phyloP scores from a whole-genome alignment of 768 basidiomycete species.

The Serendipita indica region DNA sequence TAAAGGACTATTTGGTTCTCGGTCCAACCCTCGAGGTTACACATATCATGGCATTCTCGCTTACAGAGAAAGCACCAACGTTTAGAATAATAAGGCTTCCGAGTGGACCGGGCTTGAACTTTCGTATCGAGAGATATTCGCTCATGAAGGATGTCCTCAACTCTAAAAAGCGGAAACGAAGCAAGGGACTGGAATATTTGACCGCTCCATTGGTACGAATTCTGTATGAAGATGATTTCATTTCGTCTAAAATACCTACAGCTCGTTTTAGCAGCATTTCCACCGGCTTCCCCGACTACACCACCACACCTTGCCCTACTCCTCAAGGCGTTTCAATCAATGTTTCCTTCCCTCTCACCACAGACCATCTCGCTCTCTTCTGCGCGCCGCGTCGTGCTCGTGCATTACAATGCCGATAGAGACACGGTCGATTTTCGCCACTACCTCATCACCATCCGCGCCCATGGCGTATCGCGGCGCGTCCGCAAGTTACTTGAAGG shows the following conservation, averaged over 20 bases:
- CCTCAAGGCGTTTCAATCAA: slow-evolving; percentile 89
- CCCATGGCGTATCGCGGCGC: slow-evolving; percentile 84
- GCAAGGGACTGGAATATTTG: slow-evolving; percentile 76
- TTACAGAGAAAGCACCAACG: slow-evolving; percentile 73
- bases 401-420: slow-evolving; percentile 77
- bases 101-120: slow-evolving; percentile 84
- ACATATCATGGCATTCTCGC: slow-evolving; percentile 81
- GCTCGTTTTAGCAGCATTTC: slow-evolving; percentile 88
- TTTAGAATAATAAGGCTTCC: slow-evolving; percentile 77
- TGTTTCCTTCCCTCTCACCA: slow-evolving; percentile 88
- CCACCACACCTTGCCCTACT: slow-evolving; percentile 79
- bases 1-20: slow-evolving; percentile 88
- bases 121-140: slow-evolving; percentile 84
- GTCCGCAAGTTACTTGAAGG: slow-evolving; percentile 77
- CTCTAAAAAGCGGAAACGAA: slow-evolving; percentile 48
- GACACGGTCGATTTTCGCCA: slow-evolving; percentile 87
- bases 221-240: slow-evolving; percentile 7
- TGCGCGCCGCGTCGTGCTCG: slow-evolving; percentile 83
- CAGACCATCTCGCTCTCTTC: slow-evolving; percentile 67
- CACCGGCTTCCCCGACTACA: slow-evolving; percentile 52
- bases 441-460: slow-evolving; percentile 88
- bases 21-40: slow-evolving; percentile 82
- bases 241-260: slow-evolving; percentile 20
- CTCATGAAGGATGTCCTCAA: slow-evolving; percentile 71
- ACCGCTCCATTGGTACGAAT: slow-evolving; percentile 74